A percentile compares a stretch with the other conserved stretches of the same genome.
These are phyloP conservation scores for Aspergillus tubingensis DNA, from an alignment of 2,329 filamentous ascomycete species.

Conservation along the genomic window DNA sequence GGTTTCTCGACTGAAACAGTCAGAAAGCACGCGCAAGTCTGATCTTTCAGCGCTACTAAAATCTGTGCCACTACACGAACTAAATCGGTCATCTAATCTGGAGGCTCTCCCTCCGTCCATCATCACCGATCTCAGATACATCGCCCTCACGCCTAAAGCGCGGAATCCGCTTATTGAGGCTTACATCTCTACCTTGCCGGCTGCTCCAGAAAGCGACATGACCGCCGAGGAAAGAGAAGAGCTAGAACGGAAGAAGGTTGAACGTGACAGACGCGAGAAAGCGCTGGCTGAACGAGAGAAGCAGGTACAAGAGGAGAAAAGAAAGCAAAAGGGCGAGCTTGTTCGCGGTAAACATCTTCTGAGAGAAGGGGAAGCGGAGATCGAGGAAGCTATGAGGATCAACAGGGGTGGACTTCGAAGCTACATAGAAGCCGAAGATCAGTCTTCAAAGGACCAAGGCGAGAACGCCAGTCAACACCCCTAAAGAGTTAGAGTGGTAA, in stretches of 20 bases:
- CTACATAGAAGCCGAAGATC: conserved; percentile 37
- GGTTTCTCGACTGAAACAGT: conserved; percentile 48
- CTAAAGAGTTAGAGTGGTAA: background rate
- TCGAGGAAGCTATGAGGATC: conserved; percentile 47
- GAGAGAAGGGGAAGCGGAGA: conserved; percentile 46
- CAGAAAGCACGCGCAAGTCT: conserved; percentile 49
- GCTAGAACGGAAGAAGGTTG: conserved; percentile 41
- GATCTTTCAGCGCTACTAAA: conserved; percentile 50
- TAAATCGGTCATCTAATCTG: conserved; percentile 44
- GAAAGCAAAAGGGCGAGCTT: conserved; percentile 42
- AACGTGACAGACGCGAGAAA: conserved; percentile 48
- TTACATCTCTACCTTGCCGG: conserved; percentile 46
- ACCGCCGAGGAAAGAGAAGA: conserved; percentile 42
- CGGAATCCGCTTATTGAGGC: conserved; percentile 46
- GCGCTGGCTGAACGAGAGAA: conserved; percentile 47
- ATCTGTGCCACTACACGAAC: conserved; percentile 40
- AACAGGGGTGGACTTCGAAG: conserved; percentile 46
- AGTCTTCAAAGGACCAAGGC: conserved; percentile 7
- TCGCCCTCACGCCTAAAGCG: conserved; percentile 41
- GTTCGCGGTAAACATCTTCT: conserved; percentile 45
- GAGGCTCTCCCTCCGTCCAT: conserved; percentile 44
- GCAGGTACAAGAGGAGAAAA: conserved; percentile 47
- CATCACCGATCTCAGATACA: conserved; percentile 48
- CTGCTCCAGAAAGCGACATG: conserved; percentile 40
- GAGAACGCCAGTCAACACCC: background rate